Conservation (phyloP, 345 rosid species). For the Melaleuca alternifolia region DNA sequence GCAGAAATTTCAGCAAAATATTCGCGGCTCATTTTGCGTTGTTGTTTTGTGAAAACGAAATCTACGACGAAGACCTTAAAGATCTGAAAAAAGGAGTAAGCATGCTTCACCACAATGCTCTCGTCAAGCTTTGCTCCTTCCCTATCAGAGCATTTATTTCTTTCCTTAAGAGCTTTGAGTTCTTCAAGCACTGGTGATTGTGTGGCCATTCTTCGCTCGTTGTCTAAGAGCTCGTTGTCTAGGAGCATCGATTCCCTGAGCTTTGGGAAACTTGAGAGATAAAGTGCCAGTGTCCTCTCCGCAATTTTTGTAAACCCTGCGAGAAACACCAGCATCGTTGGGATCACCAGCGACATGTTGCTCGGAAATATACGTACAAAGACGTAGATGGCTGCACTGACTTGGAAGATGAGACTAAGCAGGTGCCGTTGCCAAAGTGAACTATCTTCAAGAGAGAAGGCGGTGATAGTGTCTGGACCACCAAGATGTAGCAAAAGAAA, state of each 20-base stretch:
- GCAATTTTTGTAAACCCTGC: not conserved
- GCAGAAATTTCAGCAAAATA: not conserved
- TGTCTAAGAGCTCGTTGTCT: too few relatives aligned
- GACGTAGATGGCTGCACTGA: accelerated
- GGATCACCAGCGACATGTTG: too few relatives aligned
- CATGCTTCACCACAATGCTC: not conserved
- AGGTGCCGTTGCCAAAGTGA: not conserved
- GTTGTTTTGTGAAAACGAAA: not conserved
- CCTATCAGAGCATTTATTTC: not conserved
- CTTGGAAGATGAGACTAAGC: not conserved
- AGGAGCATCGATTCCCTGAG: not conserved
- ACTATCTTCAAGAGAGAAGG: not conserved
- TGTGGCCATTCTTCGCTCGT: accelerated
- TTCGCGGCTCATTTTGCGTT: not conserved
- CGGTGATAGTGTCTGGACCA: not conserved
- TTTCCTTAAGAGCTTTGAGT: accelerated
- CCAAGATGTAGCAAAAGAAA: not conserved
- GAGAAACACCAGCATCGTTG: too few relatives aligned
- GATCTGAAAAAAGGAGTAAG: not conserved
- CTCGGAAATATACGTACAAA: not conserved
- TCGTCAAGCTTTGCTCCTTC: not conserved
- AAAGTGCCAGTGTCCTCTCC: not conserved
- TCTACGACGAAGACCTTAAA: not conserved
- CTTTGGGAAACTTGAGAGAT: not conserved
- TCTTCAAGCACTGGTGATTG: accelerated